Evolutionary conservation across 768 basidiomycete species (phyloP), one percentile per base, ranked within the genome.

Genomic region (Phlegmacium glaucopus): DNA sequence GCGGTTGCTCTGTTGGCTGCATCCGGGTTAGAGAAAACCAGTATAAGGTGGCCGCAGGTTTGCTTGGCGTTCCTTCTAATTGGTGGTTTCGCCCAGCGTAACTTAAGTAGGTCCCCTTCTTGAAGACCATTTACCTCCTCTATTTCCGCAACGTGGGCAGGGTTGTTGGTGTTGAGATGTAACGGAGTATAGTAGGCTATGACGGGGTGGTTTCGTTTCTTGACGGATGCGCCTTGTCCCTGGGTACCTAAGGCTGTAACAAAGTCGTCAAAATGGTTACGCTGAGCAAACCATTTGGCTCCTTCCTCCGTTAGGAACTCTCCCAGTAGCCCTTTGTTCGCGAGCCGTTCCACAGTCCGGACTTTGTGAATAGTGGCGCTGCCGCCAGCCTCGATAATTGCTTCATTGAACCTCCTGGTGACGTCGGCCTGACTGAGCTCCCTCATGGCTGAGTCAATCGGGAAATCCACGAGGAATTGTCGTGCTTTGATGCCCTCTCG

Each of bases 371-470:
- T n/a, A n/a, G n/a, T n/a, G n/a, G n/a, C n/a, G 30, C 30, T 13
- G 8, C 30, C 30, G 30, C 30, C 30, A 8, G 9, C 13, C 76
- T 78, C 9, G 80, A 85, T 49, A 85, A 64, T 32, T 8, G 30
- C 30, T 32, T 32, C 13, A 13, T 32, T 32, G 9, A 32, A 8
- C 30, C 13, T 13, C 30, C 9, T 13, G 9, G 8, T 32, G 9
- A 32, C 13, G 9, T 32, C 30, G 8, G 30, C 13, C 9, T 32
- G 8, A 13, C 13, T 32, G 9, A 32, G 8, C 30, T 32, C 13
- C 30, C 30, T 13, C 30, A 32, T 32, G 30, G 9, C 9, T 8
- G 30, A 32, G 9, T 13, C 30, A 8, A 8, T 32, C 30, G 8
- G 9, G 30, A 8, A 32, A 8, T 32, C 30, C 30, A 32, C 13